Evolutionary conservation across 2,329 filamentous ascomycete species (phyloP).

Genomic region (Metarhizium album): DNA sequence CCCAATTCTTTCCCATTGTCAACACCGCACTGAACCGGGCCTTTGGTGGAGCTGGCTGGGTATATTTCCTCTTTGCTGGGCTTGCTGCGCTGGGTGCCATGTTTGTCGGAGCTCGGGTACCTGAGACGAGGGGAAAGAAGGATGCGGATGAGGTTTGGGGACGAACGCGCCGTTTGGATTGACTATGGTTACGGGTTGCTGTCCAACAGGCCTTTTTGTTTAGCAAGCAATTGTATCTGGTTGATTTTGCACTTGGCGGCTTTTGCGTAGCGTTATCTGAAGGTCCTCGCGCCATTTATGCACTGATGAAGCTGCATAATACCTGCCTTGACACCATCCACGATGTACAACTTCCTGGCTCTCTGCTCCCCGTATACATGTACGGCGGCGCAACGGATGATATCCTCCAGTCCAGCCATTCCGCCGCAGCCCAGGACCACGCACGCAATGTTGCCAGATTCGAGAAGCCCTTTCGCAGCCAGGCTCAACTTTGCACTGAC

Average conservation of each 20-base stretch:
- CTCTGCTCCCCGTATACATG: constrained; percentile 30
- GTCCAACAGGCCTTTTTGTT: not conserved
- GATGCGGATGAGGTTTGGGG: constrained; percentile 90
- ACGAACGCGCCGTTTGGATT: constrained; percentile 44
- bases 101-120: constrained; percentile 67
- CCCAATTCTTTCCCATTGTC: constrained; percentile 86
- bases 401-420: constrained; percentile 75
- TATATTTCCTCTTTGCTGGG: constrained; percentile 84
- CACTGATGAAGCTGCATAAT: constrained; percentile 50
- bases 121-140: constrained; percentile 80
- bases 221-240: not conserved
- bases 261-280: constrained; percentile 11
- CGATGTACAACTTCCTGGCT: constrained; percentile 36
- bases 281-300: constrained; percentile 32
- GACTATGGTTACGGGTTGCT: constrained; percentile 5
- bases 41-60: constrained; percentile 62
- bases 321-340: constrained; percentile 71
- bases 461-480: constrained; percentile 57
- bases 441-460: constrained; percentile 45
- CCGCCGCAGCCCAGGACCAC: constrained; percentile 84
- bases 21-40: constrained; percentile 58
- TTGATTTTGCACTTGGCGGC: not conserved
- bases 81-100: constrained; percentile 57
- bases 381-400: constrained; percentile 58
- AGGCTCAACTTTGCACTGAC: constrained; percentile 56